Evolutionary conservation across 805 yeast species (phyloP), one percentile per base, ranked within the genome.

Genomic region (Sporopachydermia lactativora): DNA sequence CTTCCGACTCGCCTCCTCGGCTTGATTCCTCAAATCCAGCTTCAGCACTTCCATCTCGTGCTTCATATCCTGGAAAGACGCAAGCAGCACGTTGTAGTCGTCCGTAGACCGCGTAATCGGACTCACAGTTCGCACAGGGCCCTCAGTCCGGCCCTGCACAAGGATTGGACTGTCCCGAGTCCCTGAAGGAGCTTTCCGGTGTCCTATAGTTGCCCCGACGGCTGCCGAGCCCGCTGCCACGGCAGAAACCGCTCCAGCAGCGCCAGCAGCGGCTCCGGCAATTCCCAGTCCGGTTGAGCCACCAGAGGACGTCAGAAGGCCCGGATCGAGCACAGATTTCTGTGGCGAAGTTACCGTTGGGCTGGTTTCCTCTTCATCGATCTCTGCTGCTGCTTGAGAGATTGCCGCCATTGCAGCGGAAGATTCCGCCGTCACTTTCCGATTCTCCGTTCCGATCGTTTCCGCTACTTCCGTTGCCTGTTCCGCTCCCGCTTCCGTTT

Each of bases 181-280:
- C 31, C 31, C 31, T n/a, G 31, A 24, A 24, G 31, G 31, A 8
- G 31, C 31, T 24, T 24, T 24, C 8, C 31, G 31, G n/a, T 24
- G 31, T 8, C 31, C 31, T 8, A 24, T 24, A n/a, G 31, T 24
- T 24, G 31, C n/a, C n/a, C 31, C 31, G n/a, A 8, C n/a, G n/a
- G 31, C 31, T 24, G 31, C 31, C 13, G n/a, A 8, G n/a, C 13
- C 31, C n/a, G 13, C 31, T 24, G 31, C 31, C 8, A 24, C 31
- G n/a, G 31, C 31, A n/a, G n/a, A n/a, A n/a, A n/a, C n/a, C 8
- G 31, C 37, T 13, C 18, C 37, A 13, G 37, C 18, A 35, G 37
- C 37, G 6, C 18, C 18, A 15, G 37, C 37, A 14, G n/a, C 14
- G 8, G 11, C 37, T 11, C 17, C 18, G 37, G 37, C n/a, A 35